These are phyloP conservation scores for Trichoderma sp. DNA, from an alignment of 2,329 filamentous ascomycete species.

Conservation along the genomic window DNA sequence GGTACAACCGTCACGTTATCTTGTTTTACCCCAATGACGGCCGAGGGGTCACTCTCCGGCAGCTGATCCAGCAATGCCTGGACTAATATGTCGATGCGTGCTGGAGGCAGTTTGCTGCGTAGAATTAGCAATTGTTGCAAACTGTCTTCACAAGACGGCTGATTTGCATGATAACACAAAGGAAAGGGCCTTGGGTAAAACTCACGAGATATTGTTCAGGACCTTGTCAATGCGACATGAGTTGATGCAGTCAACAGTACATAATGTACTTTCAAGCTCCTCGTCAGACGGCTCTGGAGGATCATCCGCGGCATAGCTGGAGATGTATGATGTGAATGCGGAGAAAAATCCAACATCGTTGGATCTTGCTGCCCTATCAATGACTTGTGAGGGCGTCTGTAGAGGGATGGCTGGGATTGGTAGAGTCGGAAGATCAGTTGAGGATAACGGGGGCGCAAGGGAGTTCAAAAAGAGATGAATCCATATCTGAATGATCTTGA, in stretches of 20 bases:
- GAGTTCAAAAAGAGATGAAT: slow-evolving; percentile 96
- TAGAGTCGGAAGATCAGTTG: slow-evolving; percentile 62
- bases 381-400: slow-evolving; percentile 87
- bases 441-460: slow-evolving; percentile 79
- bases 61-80: slow-evolving; percentile 76
- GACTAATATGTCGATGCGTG: slow-evolving; percentile 48
- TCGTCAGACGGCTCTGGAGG: slow-evolving; percentile 97
- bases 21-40: slow-evolving; percentile 87
- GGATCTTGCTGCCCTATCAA: slow-evolving; percentile 79
- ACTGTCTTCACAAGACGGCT: neutral
- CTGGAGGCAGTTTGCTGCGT: slow-evolving; percentile 44
- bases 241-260: slow-evolving; percentile 90
- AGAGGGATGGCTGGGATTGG: slow-evolving; percentile 81
- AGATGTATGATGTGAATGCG: slow-evolving; percentile 93
- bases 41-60: slow-evolving; percentile 77
- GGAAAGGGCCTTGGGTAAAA: neutral
- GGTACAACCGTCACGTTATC: slow-evolving; percentile 69
- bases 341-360: slow-evolving; percentile 87
- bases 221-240: slow-evolving; percentile 84
- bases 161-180: neutral
- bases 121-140: slow-evolving; percentile 3
- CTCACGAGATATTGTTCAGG: slow-evolving; percentile 79
- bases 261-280: slow-evolving; percentile 92
- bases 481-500: slow-evolving; percentile 84
- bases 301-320: slow-evolving; percentile 97